Evolutionary conservation across 1,284 basidiomycete species (phyloP).

Genomic region (Ceratobasidium sp.): DNA sequence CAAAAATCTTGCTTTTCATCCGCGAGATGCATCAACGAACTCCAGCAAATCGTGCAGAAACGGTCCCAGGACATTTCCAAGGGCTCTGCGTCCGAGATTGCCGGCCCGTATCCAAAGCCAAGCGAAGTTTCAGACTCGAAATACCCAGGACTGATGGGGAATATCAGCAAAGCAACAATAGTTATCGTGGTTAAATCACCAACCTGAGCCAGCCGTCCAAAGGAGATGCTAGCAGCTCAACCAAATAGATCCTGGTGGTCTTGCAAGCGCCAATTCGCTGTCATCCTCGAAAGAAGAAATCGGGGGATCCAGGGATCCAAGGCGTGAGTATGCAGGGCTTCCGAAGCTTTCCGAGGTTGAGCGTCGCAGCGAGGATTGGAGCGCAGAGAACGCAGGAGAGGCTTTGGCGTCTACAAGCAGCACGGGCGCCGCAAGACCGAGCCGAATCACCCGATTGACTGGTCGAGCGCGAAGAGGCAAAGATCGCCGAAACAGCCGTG

Average conservation of each 20-base stretch:
- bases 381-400: background rate
- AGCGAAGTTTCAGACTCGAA: conserved; percentile 13
- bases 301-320: conserved; percentile 1
- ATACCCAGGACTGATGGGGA: conserved; percentile 3
- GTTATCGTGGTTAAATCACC: background rate
- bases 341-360: background rate
- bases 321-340: no score
- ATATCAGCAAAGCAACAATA: background rate
- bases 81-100: conserved; percentile 14
- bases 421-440: background rate
- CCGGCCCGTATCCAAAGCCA: conserved; percentile 27
- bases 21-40: background rate
- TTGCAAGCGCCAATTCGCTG: background rate
- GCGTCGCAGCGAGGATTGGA: background rate
- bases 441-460: background rate
- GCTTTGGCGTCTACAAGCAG: background rate
- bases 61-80: conserved; percentile 34
- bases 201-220: conserved; percentile 36
- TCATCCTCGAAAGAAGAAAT: background rate
- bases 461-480: background rate
- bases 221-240: conserved; percentile 7
- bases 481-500: background rate
- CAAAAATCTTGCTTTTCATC: conserved; percentile 29
- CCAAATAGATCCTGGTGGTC: background rate
- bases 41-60: background rate